A percentile compares a stretch with the other conserved stretches of the same genome.
Conservation (phyloP, 176 grass and related monocot species). For the Hyparrhenia diplandra region DNA sequence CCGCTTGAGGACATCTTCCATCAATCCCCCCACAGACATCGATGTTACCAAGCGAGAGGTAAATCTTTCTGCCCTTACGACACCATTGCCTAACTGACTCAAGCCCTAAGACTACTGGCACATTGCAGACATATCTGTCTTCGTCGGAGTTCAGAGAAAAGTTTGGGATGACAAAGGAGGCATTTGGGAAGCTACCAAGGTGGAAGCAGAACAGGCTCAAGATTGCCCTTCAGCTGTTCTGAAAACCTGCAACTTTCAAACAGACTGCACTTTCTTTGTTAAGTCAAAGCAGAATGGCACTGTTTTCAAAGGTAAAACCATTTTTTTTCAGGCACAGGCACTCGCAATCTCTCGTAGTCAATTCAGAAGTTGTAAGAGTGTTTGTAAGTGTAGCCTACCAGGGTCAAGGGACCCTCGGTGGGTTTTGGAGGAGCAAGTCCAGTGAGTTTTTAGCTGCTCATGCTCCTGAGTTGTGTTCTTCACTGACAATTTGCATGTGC, state of each 20-base stretch:
- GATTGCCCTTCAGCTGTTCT: slow-evolving; percentile 89
- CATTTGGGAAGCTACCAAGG: slow-evolving; percentile 85
- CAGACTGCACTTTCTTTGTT: not conserved
- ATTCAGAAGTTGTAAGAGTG: slow-evolving; percentile 2
- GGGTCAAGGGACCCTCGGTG: slow-evolving; percentile 40
- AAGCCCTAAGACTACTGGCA: slow-evolving; percentile 12
- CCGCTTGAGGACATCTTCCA: slow-evolving; percentile 62
- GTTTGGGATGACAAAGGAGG: slow-evolving; percentile 92
- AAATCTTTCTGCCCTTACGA: slow-evolving; percentile 7
- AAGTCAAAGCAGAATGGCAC: slow-evolving; percentile 22
- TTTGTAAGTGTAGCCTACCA: slow-evolving; percentile 18
- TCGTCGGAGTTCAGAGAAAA: slow-evolving; percentile 67
- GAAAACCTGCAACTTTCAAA: slow-evolving; percentile 36
- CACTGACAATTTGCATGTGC: slow-evolving; percentile 25
- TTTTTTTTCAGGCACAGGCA: not conserved
- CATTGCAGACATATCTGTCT: slow-evolving; percentile 75
- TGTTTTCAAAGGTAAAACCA: slow-evolving; percentile 8
- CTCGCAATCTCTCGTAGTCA: not conserved
- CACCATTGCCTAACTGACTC: not conserved
- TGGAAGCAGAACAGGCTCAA: slow-evolving; percentile 99
- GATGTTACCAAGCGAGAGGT: slow-evolving; percentile 86
- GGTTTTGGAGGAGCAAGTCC: slow-evolving; percentile 43
- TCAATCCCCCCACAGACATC: slow-evolving; percentile 68
- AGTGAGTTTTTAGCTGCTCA: slow-evolving; percentile 89
- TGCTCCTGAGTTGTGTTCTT: slow-evolving; percentile 48